Base-by-base conservation (phyloP, 108 stramenopile genomes). In the Cyclotella distinguenda region DNA sequence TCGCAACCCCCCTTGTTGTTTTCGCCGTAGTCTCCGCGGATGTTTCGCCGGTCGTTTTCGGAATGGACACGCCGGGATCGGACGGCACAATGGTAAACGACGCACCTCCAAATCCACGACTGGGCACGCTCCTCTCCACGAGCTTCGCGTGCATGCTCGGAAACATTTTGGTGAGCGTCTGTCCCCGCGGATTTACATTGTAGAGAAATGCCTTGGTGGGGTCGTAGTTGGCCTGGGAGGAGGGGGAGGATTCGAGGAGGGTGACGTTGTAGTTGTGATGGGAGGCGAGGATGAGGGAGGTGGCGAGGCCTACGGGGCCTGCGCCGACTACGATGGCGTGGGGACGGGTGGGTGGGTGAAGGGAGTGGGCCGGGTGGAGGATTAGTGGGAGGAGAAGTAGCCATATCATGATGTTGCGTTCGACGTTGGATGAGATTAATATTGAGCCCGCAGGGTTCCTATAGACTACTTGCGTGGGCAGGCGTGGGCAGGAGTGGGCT, bases 161-260 rank as follows among this genome's bases (percentile, higher is more conserved):
- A 60, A 80, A 80, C 49, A 54, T 22, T 25, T 69, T 71, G 5
- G 82, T 84, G 10, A 84, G 49, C 32, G 21, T 48, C 61, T 84
- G 83, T 21, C 83, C 83, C 23, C 83, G 52, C 9, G 47, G 26
- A 54, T 73, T 72, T 51, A 84, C 77, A 50, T 73, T 68, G 63
- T 74, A 84, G 1, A 77, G 58, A 62, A 77, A 84, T 21, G 79
- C 79, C 48, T 77, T 68, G 59, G 77, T 61, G 16, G 83, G 79
- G 64, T 81, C 77, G 43, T 80, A 84, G 1, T 70, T 58, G 11
- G 49, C 36, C 27, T 54, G 66, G 15, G 48, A 16, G 18, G 56
- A 19, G 13, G 59, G 52, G 6, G 63, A 21, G 13, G 62, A 52
- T 62, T 84, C 84, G 36, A 79, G 70, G 1, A 84, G 58, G 6